Evolutionary conservation across 352 stramenopile species (phyloP).

Genomic region (Phytophthora pini): DNA sequence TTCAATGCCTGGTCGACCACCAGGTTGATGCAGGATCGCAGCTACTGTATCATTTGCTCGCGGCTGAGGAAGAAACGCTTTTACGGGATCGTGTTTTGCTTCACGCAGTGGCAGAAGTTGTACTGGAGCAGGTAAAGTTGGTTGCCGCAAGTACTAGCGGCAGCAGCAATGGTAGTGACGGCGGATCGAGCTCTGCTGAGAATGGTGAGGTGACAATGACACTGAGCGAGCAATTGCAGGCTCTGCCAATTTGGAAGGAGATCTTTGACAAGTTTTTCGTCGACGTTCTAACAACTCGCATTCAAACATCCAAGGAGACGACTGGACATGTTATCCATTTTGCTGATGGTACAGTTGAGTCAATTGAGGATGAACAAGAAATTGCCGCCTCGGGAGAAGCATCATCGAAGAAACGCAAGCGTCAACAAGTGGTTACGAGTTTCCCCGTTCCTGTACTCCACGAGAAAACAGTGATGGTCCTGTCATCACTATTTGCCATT

Average conservation of each 20-base stretch:
- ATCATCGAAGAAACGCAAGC: constrained; percentile 37
- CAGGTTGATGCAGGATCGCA: constrained; percentile 59
- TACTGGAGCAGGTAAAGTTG: constrained; percentile 58
- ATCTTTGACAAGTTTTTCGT: constrained; percentile 77
- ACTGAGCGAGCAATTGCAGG: constrained; percentile 51
- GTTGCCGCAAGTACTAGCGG: constrained; percentile 35
- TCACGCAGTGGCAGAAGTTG: constrained; percentile 67
- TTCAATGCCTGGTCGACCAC: constrained; percentile 74
- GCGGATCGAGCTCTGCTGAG: constrained; percentile 36
- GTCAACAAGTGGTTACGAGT: constrained; percentile 40
- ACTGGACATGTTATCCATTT: constrained; percentile 44
- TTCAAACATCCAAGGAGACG: constrained; percentile 32
- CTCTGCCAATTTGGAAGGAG: constrained; percentile 59
- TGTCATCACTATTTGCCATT: constrained; percentile 49
- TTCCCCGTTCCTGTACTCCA: constrained; percentile 69
- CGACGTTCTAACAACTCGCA: constrained; percentile 42
- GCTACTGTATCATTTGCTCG: constrained; percentile 63
- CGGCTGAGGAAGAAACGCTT: constrained; percentile 69
- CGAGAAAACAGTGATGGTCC: constrained; percentile 67
- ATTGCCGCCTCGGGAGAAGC: constrained; percentile 9
- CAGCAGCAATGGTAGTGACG: constrained; percentile 16
- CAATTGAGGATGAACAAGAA: constrained; percentile 29
- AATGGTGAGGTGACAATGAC: constrained; percentile 42
- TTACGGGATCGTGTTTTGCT: constrained; percentile 79
- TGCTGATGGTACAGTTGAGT: constrained; percentile 37